These are phyloP conservation scores for Mortierella sp. DNA, from an alignment of 371 early-diverging fungal species.

Conservation along the genomic window DNA sequence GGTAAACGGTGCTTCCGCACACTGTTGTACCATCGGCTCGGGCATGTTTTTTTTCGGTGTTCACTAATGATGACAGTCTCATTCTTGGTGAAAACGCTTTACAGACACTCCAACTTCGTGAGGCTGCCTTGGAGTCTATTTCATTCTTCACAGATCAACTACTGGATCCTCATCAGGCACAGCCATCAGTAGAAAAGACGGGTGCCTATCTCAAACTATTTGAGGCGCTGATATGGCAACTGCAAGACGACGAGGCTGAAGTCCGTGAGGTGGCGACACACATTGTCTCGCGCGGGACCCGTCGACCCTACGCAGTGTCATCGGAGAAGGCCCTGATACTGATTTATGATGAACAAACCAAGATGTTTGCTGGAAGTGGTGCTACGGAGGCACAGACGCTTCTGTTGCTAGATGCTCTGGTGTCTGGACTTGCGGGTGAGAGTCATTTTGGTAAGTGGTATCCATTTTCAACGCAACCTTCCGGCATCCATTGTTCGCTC, in stretches of 20 bases:
- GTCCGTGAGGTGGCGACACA: constrained; percentile 68
- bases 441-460: constrained; percentile 29
- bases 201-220: constrained; percentile 42
- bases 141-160: constrained; percentile 56
- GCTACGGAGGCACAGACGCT: constrained; percentile 45
- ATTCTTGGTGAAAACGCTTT: background rate
- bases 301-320: constrained; percentile 45
- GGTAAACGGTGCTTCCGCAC: constrained; percentile 48
- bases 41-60: constrained; percentile 6
- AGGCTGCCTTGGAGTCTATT: constrained; percentile 65
- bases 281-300: constrained; percentile 65
- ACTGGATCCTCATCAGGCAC: constrained; percentile 47
- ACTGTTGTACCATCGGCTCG: background rate
- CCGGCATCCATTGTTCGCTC: too few species aligned
- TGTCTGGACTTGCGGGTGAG: constrained; percentile 9
- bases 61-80: background rate
- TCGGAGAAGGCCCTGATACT: constrained; percentile 43
- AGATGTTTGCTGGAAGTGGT: constrained; percentile 26
- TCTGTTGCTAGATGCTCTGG: constrained; percentile 34
- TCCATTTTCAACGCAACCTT: too few species aligned
- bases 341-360: constrained; percentile 31
- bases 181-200: constrained; percentile 41
- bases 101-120: constrained; percentile 66
- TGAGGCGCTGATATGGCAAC: constrained; percentile 43
- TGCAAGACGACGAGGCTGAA: constrained; percentile 82